Percentiles rank a stretch among this genome's conserved stretches.
These are phyloP conservation scores for Wickerhamiella slavikovae DNA, from an alignment of 805 yeast species.

Conservation along the genomic window DNA sequence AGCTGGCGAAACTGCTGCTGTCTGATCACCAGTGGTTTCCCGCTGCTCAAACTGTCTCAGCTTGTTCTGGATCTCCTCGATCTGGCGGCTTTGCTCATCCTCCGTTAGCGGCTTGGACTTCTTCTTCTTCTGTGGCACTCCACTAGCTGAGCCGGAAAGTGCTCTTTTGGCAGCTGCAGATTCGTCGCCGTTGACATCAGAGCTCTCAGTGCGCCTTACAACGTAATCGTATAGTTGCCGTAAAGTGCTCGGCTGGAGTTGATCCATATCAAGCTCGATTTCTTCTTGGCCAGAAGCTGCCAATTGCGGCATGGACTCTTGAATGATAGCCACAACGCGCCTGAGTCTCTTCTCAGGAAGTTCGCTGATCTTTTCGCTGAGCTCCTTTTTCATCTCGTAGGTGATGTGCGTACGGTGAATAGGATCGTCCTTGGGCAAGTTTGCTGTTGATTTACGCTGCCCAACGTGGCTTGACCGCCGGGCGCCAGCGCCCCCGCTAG, in stretches of 20 bases:
- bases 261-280: slow-evolving; percentile 90
- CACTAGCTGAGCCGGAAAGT: slow-evolving; percentile 3
- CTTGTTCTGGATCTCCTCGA: slow-evolving; percentile 52
- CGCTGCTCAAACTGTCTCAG: slow-evolving; percentile 43
- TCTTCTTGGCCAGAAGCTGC: slow-evolving; percentile 54
- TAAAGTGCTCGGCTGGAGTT: slow-evolving; percentile 65
- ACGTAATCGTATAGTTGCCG: slow-evolving; percentile 70
- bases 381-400: slow-evolving; percentile 90
- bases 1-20: slow-evolving; percentile 2
- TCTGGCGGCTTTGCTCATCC: slow-evolving; percentile 45
- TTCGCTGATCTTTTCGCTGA: slow-evolving; percentile 62
- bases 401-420: slow-evolving; percentile 29
- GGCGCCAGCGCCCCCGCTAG: slow-evolving; percentile 1
- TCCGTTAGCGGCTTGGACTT: slow-evolving; percentile 40
- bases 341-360: slow-evolving; percentile 60
- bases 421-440: slow-evolving; percentile 10
- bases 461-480: slow-evolving; percentile 2
- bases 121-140: slow-evolving; percentile 17
- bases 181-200: not conserved
- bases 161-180: not conserved
- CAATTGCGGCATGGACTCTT: slow-evolving; percentile 49
- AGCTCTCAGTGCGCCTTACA: slow-evolving; percentile 18
- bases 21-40: slow-evolving; percentile 6
- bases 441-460: slow-evolving; percentile 7
- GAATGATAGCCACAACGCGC: slow-evolving; percentile 67